phyloP scores from a whole-genome alignment of 441 rosid genomes.

The Arabidopsis hybrid region DNA sequence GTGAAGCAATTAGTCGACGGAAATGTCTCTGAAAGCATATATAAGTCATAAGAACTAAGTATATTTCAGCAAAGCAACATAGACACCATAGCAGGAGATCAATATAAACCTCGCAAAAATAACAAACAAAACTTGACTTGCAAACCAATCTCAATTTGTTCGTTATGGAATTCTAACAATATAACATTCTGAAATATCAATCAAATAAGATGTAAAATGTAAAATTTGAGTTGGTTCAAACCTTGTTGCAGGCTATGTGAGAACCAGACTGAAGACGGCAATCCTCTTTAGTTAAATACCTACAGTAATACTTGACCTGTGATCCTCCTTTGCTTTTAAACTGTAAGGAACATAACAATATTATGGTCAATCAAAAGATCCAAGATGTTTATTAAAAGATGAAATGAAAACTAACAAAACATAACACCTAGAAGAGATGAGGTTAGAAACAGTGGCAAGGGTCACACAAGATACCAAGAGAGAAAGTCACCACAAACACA shows the following conservation, averaged over 20 bases:
- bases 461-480: conserved; percentile 16
- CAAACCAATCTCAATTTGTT: conserved; percentile 9
- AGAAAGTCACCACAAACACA: not conserved
- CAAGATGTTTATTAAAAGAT: not conserved
- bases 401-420: conserved; percentile 3
- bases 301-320: conserved; percentile 92
- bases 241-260: conserved; percentile 92
- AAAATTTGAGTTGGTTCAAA: conserved; percentile 39
- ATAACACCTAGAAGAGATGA: conserved; percentile 20
- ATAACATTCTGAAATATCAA: not conserved
- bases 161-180: not conserved
- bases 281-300: conserved; percentile 93
- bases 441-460: conserved; percentile 19
- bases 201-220: conserved; percentile 17
- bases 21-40: conserved; percentile 83
- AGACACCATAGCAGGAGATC: conserved; percentile 4
- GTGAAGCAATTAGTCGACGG: conserved; percentile 91
- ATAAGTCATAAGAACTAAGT: not conserved
- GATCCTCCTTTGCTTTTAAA: conserved; percentile 98
- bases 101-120: not conserved
- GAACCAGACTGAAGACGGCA: conserved; percentile 87
- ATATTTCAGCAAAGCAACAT: not conserved
- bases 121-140: not conserved
- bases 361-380: conserved; percentile 34
- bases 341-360: conserved; percentile 51